Evolutionary conservation across 352 stramenopile genomes (phyloP).

Genomic region (Phytophthora melonis): DNA sequence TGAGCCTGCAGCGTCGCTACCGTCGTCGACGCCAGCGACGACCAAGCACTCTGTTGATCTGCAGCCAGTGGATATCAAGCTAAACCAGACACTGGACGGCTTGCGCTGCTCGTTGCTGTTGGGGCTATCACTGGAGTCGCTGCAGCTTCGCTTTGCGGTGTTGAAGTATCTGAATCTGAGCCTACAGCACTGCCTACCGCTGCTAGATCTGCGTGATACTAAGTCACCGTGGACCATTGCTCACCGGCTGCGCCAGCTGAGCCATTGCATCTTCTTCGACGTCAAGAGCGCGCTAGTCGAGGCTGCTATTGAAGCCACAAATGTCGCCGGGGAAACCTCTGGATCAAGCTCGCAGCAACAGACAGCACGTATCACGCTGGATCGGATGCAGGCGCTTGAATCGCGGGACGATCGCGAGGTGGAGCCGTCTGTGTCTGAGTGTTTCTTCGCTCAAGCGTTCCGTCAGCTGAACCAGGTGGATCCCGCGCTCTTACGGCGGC

Average conservation of each 20-base stretch:
- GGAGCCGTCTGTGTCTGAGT: slow-evolving; percentile 90
- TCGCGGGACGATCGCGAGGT: slow-evolving; percentile 89
- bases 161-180: slow-evolving; percentile 87
- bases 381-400: slow-evolving; percentile 86
- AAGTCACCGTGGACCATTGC: slow-evolving; percentile 79
- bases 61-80: slow-evolving; percentile 72
- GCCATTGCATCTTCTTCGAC: slow-evolving; percentile 91
- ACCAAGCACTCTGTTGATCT: slow-evolving; percentile 64
- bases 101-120: slow-evolving; percentile 80
- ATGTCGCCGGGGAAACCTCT: slow-evolving; percentile 56
- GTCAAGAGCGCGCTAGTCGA: slow-evolving; percentile 86
- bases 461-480: slow-evolving; percentile 90
- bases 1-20: slow-evolving; percentile 48
- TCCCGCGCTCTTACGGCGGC: slow-evolving; percentile 82
- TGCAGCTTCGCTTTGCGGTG: slow-evolving; percentile 83
- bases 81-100: slow-evolving; percentile 75
- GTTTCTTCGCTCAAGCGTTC: slow-evolving; percentile 96
- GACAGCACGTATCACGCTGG: slow-evolving; percentile 85
- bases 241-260: slow-evolving; percentile 71
- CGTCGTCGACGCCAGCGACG: slow-evolving; percentile 28
- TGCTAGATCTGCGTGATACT: slow-evolving; percentile 84
- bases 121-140: slow-evolving; percentile 54
- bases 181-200: slow-evolving; percentile 68
- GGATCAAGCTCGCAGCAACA: slow-evolving; percentile 63
- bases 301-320: slow-evolving; percentile 81